These are phyloP conservation scores for Penicillium roqueforti DNA, from an alignment of 495 filamentous ascomycete genomes.

Conservation along the genomic window DNA sequence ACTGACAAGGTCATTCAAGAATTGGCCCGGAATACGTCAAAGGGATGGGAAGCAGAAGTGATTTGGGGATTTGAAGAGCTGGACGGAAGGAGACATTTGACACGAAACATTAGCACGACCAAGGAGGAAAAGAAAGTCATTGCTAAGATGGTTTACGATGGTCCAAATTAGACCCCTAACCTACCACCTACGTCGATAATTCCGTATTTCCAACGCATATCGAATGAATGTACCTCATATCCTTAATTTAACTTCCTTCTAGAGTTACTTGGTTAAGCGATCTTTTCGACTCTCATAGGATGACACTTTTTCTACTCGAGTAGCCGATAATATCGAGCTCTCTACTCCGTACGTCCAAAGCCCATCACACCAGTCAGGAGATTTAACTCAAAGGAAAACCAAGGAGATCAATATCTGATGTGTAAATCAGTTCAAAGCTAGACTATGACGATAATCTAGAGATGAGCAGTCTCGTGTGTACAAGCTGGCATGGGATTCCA, in stretches of 20 bases:
- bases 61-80: constrained; percentile 22
- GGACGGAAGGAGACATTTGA: constrained; percentile 12
- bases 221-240: neutral
- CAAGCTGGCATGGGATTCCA: neutral
- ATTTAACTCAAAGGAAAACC: neutral
- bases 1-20: constrained; percentile 17
- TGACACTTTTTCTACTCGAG: neutral
- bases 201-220: neutral
- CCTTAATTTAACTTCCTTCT: too few species aligned
- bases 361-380: neutral
- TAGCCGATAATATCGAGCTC: too few species aligned
- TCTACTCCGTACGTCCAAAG: neutral
- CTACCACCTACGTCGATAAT: neutral
- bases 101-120: constrained; percentile 10
- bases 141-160: constrained; percentile 5
- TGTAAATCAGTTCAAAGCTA: too few species aligned
- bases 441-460: neutral
- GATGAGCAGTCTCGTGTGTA: neutral
- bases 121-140: constrained; percentile 47
- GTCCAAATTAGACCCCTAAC: neutral
- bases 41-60: constrained; percentile 17
- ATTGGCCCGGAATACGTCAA: constrained; percentile 12
- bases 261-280: too few species aligned
- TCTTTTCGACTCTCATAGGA: neutral
- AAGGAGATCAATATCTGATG: too few species aligned